Conservation (phyloP, 2,329 filamentous ascomycete genomes). For the Iodosphaeria phyllophila region DNA sequence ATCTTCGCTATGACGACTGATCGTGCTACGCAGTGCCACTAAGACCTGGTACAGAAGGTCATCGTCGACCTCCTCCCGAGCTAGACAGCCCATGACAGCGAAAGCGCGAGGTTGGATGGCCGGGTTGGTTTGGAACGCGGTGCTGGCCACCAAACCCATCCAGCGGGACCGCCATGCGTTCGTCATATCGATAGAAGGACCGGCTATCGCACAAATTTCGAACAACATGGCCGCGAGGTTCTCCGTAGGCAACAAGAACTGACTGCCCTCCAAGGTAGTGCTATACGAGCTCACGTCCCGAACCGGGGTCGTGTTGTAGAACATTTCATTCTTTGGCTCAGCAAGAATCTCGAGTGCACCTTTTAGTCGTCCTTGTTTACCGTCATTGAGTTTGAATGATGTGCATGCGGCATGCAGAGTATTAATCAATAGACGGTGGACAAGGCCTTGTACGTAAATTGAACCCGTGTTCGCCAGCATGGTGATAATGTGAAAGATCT, state of each 20-base stretch:
- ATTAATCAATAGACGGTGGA: constrained; percentile 47
- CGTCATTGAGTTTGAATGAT: constrained; percentile 43
- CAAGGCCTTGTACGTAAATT: constrained; percentile 33
- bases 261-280: constrained; percentile 32
- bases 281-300: constrained; percentile 36
- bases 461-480: constrained; percentile 50
- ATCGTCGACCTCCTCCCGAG: constrained; percentile 53
- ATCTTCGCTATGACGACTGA: constrained; percentile 45
- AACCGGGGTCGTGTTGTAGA: constrained; percentile 25
- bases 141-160: constrained; percentile 58
- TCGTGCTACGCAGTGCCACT: constrained; percentile 45
- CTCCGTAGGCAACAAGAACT: constrained; percentile 36
- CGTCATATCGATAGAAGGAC: constrained; percentile 43
- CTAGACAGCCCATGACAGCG: constrained; percentile 52
- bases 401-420: constrained; percentile 50
- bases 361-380: constrained; percentile 33
- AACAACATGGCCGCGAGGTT: constrained; percentile 41
- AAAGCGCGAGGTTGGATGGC: constrained; percentile 53
- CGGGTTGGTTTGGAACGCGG: constrained; percentile 54
- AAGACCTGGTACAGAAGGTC: constrained; percentile 54
- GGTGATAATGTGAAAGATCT: constrained; percentile 52
- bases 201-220: constrained; percentile 43
- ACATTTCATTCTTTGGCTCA: constrained; percentile 38
- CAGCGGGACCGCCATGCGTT: constrained; percentile 54
- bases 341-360: constrained; percentile 37